Evolutionary conservation across 495 filamentous ascomycete genomes (phyloP), one percentile per base, ranked within the genome.

Genomic region (Aspergillus haitiensis): DNA sequence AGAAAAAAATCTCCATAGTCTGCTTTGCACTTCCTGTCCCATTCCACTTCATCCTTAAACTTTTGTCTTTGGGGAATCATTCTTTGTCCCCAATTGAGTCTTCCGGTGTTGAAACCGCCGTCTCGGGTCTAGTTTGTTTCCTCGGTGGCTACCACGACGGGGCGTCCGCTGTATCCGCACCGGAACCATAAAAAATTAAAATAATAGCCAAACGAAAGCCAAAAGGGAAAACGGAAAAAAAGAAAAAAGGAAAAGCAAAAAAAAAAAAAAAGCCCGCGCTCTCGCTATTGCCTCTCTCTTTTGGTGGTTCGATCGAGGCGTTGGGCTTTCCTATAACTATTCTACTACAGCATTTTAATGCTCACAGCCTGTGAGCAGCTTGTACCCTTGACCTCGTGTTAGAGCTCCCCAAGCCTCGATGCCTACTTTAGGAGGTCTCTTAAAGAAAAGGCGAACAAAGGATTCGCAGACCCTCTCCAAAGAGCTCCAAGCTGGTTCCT

Each of bases 361-460:
- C 32, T 63, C 35, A 48, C 58, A 49, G 40, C 55, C 33, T 64
- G 60, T 37, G 52, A 59, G 36, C 21, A 45, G 40, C 40, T 46
- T 44, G 33, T 39, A 35, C 21, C 32, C 51, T 16, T 55, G 35
- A 46, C 55, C 55, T 50, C 45, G 18, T 12, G 12, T 52, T 53
- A 45, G 36, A 59, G 36, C 16, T 34, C 12, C 32, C 56, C 62
- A 60, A 47, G 64, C 62, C 70, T 73, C 72, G 64, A 78, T 78
- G 76, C 77, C 75, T 72, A 78, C 69, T 59, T 67, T 80, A 72
- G 78, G 78, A 73, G 89, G 91, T 63, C 88, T 97, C 69, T 84
- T 98, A 69, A 98, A 97, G 84, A 97, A 96, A 86, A 92, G 95
- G 82, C 86, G 91, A 83, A 95, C 93, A 78, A 96, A 91, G 86